These are phyloP conservation scores for Colletotrichum cordylinicola DNA, from an alignment of 2,329 filamentous ascomycete genomes.

Conservation along the genomic window DNA sequence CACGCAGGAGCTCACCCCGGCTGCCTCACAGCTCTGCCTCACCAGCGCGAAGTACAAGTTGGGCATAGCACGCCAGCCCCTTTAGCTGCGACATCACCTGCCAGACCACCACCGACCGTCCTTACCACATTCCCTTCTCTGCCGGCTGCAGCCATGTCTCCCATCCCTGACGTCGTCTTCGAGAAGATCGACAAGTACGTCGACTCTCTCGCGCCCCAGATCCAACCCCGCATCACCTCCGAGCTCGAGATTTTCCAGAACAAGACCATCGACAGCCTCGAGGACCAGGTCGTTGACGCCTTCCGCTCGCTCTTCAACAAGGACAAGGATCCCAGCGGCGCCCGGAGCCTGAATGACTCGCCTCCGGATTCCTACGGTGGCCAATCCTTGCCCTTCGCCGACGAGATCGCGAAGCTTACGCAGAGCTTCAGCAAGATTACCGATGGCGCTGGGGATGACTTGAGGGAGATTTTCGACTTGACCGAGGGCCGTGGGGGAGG, in stretches of 20 bases:
- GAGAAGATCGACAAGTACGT: slow-evolving; percentile 51
- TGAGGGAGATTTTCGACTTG: slow-evolving; percentile 49
- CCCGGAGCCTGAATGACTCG: slow-evolving; percentile 33
- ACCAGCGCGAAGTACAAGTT: not conserved
- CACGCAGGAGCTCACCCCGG: not conserved
- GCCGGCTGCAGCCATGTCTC: slow-evolving; percentile 32
- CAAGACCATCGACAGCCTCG: slow-evolving; percentile 51
- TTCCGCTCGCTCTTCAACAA: slow-evolving; percentile 50
- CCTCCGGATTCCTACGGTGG: slow-evolving; percentile 46
- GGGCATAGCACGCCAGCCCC: not conserved
- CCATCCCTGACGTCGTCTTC: slow-evolving; percentile 47
- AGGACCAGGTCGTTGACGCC: slow-evolving; percentile 48
- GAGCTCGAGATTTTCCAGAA: slow-evolving; percentile 50
- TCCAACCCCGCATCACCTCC: slow-evolving; percentile 49
- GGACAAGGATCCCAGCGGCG: slow-evolving; percentile 26
- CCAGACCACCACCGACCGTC: not conserved
- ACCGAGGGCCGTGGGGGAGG: slow-evolving; percentile 36
- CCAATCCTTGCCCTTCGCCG: slow-evolving; percentile 49
- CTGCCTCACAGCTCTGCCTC: not conserved
- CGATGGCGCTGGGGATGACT: slow-evolving; percentile 46
- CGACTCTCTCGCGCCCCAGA: slow-evolving; percentile 51
- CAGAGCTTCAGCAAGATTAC: slow-evolving; percentile 44
- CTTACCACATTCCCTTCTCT: not conserved
- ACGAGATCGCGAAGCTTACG: slow-evolving; percentile 48
- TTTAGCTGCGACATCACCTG: not conserved